Conservation (phyloP, 169 alveolate genomes). For the Plasmodium billcollinsi region DNA sequence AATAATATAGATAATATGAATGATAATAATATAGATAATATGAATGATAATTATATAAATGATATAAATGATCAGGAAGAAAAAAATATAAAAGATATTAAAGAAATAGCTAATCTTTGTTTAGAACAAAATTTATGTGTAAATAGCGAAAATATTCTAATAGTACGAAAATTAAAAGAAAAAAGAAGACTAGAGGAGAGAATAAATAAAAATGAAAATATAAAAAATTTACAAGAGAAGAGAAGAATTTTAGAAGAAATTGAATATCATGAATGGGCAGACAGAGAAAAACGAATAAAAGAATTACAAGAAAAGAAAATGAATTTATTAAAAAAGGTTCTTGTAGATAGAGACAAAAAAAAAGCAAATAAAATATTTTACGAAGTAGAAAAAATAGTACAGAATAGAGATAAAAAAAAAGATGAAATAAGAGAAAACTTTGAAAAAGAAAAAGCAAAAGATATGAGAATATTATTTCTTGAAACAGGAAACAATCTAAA, state of each 20-base stretch:
- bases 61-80: not conserved
- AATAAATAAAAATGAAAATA: conserved; percentile 73
- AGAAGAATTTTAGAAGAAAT: conserved; percentile 73
- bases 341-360: conserved; percentile 47
- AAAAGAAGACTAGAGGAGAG: conserved; percentile 66
- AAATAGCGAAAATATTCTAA: conserved; percentile 70
- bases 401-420: conserved; percentile 69
- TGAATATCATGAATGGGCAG: conserved; percentile 77
- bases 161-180: conserved; percentile 67
- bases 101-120: conserved; percentile 74
- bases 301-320: conserved; percentile 76
- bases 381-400: conserved; percentile 74
- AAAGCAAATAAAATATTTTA: conserved; percentile 74
- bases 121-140: conserved; percentile 59
- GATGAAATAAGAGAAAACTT: conserved; percentile 74
- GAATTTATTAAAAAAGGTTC: conserved; percentile 71
- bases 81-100: conserved; percentile 49
- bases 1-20: not conserved
- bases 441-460: conserved; percentile 77
- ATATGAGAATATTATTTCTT: conserved; percentile 63
- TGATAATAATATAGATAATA: not conserved
- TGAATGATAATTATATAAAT: not conserved
- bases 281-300: conserved; percentile 76
- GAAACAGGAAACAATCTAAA: conserved; percentile 51
- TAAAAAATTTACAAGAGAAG: conserved; percentile 61